Base-by-base conservation (phyloP, 2,329 filamentous ascomycete genomes). In the Phyllosticta citrichinensis region DNA sequence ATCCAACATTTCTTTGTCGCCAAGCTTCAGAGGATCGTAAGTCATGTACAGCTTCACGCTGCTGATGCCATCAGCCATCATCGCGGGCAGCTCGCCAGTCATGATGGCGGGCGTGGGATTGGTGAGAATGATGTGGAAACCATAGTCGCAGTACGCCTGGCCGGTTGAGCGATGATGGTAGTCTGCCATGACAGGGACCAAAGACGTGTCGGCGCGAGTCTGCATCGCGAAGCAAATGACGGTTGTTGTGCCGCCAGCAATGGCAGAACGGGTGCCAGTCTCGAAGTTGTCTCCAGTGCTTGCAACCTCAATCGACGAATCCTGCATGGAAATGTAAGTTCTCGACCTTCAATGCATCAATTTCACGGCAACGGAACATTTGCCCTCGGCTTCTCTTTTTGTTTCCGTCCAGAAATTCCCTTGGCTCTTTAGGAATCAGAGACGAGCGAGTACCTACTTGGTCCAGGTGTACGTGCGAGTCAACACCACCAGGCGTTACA, bases 161-260 rank as follows among this genome's bases (percentile, higher is more conserved):
- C 71, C 74, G 1, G 62, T 64, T 0, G 81, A 77, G 19, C 75
- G 72, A 4, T 67, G 67, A 60, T 82, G 78, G 56, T 81, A 80
- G n/a, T 76, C 73, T 55, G 75, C 69, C 1, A 84, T 67, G 0
- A 77, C 77, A 1, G 75, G 70, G 20, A 79, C 69, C 2, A 84
- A 68, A 1, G 75, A 79, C 6, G 73, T 70, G 17, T 80, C 73
- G 1, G 69, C 65, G n/a, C 77, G 78, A 50, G 74, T 71, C 67
- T 84, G 81, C 3, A 78, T 77, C 0, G 82, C 83, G 68, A 86
- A 85, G 0, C 81, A 75, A 8, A 85, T 35, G 14, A 85, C 74
- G 0, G 83, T 84, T 0, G 83, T 86, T 4, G 78, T 84, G 24
- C 82, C 82, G 54, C 78, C 77, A 47, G 75, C 76, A 62, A 85